Base-by-base conservation (phyloP, 305 asterid genomes). In the Fraxinus nigra region DNA sequence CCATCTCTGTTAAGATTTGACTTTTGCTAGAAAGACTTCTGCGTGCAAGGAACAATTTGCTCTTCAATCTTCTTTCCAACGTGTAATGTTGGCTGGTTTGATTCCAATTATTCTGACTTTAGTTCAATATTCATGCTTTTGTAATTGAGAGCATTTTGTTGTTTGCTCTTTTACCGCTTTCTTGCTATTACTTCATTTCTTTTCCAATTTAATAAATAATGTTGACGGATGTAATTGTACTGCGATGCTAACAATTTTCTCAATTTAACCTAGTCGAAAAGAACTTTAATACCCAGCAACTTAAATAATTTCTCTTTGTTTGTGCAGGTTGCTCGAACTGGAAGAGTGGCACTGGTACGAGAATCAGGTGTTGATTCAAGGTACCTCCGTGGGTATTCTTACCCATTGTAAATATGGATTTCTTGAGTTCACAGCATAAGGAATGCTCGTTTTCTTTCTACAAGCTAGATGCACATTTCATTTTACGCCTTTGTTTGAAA, bases 311-410 rank as follows among this genome's bases (percentile, higher is more conserved):
- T 13, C 76, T 18, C 78, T 16, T 78, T 74, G 13, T 65, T 65
- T 82, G 72, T 30, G 84, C 87, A 93, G 98, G 98, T 94, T 78
- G 98, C 97, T 8, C 91, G 98, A 84, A 94, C 98, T 33, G 98
- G 98, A 5, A 92, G 98, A 82, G 83, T 94, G 86, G 96, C 98
- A 18, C 89, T 94, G 24, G 87, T 88, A 32, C 91, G 98, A 6
- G 98, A 92, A 87, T 94, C 98, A 3, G 97, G 97, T 67, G 98
- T 94, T 6, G 98, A 94, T 82, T 94, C 98, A 9, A 92, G 83
- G 85, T 90, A 91, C 88, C 97, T 93, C 13, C 94, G 98, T 14
- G 97, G 98, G 83, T 94, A 93, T 86, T 86, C 98, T 16, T 93
- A 87, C 83, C 96, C 98, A n/a, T 56, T 93, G 48, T 92, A 89